These are phyloP conservation scores for Chlamydomonas applanata DNA, from an alignment of 139 green algal species.

Conservation along the genomic window DNA sequence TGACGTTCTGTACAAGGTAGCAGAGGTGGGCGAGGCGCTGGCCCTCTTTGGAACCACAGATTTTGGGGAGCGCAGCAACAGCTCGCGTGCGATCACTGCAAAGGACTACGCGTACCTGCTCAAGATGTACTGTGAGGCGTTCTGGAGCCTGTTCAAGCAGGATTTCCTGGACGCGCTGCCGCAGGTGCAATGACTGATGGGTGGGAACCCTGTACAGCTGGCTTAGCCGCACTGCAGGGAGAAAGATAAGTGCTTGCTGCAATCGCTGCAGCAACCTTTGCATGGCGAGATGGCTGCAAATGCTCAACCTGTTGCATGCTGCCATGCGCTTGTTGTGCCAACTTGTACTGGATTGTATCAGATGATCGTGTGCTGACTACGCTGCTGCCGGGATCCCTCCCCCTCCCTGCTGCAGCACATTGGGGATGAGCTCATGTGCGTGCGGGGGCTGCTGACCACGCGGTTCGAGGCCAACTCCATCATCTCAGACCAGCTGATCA, in stretches of 20 bases:
- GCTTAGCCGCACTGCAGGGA: no score
- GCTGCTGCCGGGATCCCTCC: neutral
- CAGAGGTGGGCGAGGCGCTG: slow-evolving; percentile 32
- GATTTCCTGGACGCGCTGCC: slow-evolving; percentile 32
- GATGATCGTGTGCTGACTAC: neutral
- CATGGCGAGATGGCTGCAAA: neutral
- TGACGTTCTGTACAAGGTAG: slow-evolving; percentile 6
- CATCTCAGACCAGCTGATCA: slow-evolving; percentile 30
- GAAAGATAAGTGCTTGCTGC: no score
- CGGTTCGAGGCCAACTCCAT: slow-evolving; percentile 37
- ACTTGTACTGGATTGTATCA: no score
- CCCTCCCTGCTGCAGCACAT: neutral
- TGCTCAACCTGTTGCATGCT: no score
- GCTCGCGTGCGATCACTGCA: slow-evolving; percentile 34
- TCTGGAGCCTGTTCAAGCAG: slow-evolving; percentile 21
- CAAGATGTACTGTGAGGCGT: slow-evolving; percentile 18
- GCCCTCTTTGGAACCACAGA: slow-evolving; percentile 31
- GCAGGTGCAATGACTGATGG: neutral
- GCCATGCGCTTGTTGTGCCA: no score
- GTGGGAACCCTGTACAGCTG: no score
- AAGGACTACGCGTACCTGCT: slow-evolving; percentile 43
- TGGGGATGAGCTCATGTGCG: slow-evolving; percentile 23
- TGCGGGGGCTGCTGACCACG: slow-evolving; percentile 31
- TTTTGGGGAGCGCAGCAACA: slow-evolving; percentile 30
- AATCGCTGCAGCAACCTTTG: no score